Base-by-base conservation (phyloP, 1,284 basidiomycete species). In the Laetiporus sulphureus region DNA sequence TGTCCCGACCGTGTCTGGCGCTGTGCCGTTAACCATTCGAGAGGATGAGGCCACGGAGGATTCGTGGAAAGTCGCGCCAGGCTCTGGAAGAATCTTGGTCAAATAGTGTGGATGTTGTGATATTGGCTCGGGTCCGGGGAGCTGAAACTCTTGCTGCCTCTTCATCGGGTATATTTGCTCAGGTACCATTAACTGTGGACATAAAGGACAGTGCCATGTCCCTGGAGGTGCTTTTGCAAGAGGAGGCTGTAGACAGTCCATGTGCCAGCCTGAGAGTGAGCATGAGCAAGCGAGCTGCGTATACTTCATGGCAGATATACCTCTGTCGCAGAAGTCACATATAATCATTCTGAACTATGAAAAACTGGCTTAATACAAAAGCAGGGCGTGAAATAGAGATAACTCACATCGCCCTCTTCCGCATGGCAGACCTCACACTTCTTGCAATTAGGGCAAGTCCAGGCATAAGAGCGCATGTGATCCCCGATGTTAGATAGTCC, bases 401-500 rank as follows among this genome's bases (percentile, higher is more conserved):
- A 21, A 72, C 89, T 71, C 68, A 94, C 93, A 63, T 95, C 93
- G 60, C 92, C 84, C 24, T 86, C 91, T 59, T 93, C 92, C 58
- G 81, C 68, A 35, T 74, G 63, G 60, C 95, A 99, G 44, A 89
- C 69, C 63, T 96, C 91, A 62, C 95, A 99, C 40, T 72, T 82
- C 69, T 96, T 98, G 71, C 95, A 98, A 52, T 95, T 90, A 40
- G 81, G 76, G 60, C 95, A 99, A 50, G 77, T 76, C 95, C 95
- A 99, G 22, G 75, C 68, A 60, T 94, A 95, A 41, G 73, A 71
- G 43, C 71, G 67, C 36, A 87, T 64, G 11, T 77, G 67, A 36
- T 76, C 74, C 11, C 74, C 69, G 18, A 75, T 64, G 25, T 65
- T 55, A 45, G 61, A 60, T 42, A 83, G 64, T 44, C 77, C 61